Evolutionary conservation across 371 early-diverging fungal species (phyloP), one percentile per base, ranked within the genome.

Genomic region (Coemansia sp.): DNA sequence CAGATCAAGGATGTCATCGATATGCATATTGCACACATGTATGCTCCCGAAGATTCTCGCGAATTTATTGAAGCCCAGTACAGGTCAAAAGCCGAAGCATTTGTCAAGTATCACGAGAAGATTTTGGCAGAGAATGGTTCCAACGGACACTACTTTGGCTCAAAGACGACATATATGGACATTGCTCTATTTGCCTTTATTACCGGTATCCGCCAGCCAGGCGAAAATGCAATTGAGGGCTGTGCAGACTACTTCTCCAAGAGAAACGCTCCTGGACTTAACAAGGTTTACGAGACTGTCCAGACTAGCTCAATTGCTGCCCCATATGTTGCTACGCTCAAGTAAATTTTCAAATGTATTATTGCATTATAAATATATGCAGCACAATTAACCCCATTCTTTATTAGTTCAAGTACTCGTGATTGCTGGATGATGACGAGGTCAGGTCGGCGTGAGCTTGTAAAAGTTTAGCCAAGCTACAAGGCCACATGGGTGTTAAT

Each of bases 131-230:
- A 71, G 48, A 83, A 82, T 49, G 80, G 78, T 2, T 66, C 69
- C 26, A 80, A 73, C 21, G 82, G 83, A 15, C 70, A 74, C 51
- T 83, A 75, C 66, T 74, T 77, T 54, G 82, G 83, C 32, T 21
- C 57, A 54, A 53, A 66, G 63, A 78, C 70, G 2, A 80, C 79
- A 0, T 78, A 71, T 44, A 17, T 68, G 11, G 79, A 78, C 29
- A 17, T 70, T 11, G 63, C 60, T 2, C 9, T 60, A 2, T 53
- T 48, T 23, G 61, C 63, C 0, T 57, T 56, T 23, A 6, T 61
- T 7, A 15, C 21, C 7, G 28, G 36, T 3, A 52, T 67, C 29
- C 67, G 65, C 36, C 2, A 4, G 28, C 39, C 55, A 7, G 26
- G 26, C 8, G 41, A 26, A n/a, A 15, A 12, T 4, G 4, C 9